Evolutionary conservation across 768 basidiomycete species (phyloP), one percentile per base, ranked within the genome.

Genomic region (Collybiopsis confluens): DNA sequence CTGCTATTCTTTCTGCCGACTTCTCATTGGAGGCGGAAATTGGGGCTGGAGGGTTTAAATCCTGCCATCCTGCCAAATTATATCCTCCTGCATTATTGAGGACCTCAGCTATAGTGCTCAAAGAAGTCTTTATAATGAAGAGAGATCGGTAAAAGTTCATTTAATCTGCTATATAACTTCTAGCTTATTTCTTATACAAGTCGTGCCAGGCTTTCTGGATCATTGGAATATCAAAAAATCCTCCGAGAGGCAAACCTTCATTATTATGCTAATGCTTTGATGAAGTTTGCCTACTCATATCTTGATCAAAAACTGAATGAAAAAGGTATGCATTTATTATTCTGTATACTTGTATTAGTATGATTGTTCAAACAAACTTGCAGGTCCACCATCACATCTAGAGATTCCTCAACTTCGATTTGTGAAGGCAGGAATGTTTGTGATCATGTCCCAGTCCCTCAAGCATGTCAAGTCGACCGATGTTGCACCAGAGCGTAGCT

Each of bases 1-100:
- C 23, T n/a, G 41, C 49, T 5, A n/a, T 36, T 37, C 11, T 36
- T 52, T 36, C 40, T 15, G 40, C 30, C 5, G 30, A 52, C 20
- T 27, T 52, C 16, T n/a, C 23, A 18, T 8, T 21, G 2, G 37
- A 24, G 2, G 4, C 15, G 24, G 38, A 52, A 13, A 23, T 27
- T 41, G 6, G 51, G 21, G 23, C n/a, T 42, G 51, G 51, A 23
- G 51, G 21, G 23, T 52, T 52, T 24, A 52, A 52, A 21, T 42
- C 51, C 28, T 21, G 21, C 10, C 51, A 52, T 43, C 23, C 37
- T 43, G 51, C 5, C 16, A 51, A 24, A 16, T 38, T 38, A 4
- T 51, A 37, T 43, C 11, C 23, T 9, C 26, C 26, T 4, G 5
- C 8, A 4, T 5, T 43, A 10, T 42, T 40, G 28, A 36, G 27